phyloP scores from a whole-genome alignment of 768 basidiomycete species.

The Agrocybe pediades region DNA sequence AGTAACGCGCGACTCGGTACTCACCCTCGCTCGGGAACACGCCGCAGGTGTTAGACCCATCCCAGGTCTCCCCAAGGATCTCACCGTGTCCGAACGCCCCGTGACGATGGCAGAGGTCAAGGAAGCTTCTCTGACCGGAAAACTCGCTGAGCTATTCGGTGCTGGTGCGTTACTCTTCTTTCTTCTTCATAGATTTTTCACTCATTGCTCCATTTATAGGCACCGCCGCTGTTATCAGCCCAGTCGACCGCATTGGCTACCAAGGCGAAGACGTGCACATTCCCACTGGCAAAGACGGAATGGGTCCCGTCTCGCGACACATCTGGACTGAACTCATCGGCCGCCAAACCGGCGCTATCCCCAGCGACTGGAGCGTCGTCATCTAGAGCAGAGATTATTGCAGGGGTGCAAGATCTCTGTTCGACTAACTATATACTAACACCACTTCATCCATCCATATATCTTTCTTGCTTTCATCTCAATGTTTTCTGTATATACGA shows the following conservation, averaged over 20 bases:
- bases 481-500: not conserved
- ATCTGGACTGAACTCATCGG: slow-evolving; percentile 74
- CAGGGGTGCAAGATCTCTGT: too few species aligned
- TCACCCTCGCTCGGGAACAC: slow-evolving; percentile 70
- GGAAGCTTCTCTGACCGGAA: slow-evolving; percentile 55
- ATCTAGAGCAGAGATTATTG: too few species aligned
- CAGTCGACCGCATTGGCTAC: slow-evolving; percentile 75
- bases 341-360: slow-evolving; percentile 77
- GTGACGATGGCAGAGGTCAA: slow-evolving; percentile 80
- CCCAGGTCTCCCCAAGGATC: slow-evolving; percentile 51
- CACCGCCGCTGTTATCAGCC: slow-evolving; percentile 77
- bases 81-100: slow-evolving; percentile 66
- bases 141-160: slow-evolving; percentile 80
- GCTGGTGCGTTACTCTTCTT: slow-evolving; percentile 50
- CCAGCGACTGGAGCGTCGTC: slow-evolving; percentile 78
- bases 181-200: not conserved
- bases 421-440: not conserved
- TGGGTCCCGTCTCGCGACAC: slow-evolving; percentile 78
- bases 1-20: slow-evolving; percentile 85
- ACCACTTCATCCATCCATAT: not conserved
- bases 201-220: slow-evolving; percentile 38
- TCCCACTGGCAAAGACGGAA: slow-evolving; percentile 68
- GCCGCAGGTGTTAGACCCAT: slow-evolving; percentile 45
- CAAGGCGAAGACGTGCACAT: slow-evolving; percentile 62
- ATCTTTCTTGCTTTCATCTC: not conserved